phyloP scores from a whole-genome alignment of 1,284 basidiomycete species.

The Meira miltonrushii region DNA sequence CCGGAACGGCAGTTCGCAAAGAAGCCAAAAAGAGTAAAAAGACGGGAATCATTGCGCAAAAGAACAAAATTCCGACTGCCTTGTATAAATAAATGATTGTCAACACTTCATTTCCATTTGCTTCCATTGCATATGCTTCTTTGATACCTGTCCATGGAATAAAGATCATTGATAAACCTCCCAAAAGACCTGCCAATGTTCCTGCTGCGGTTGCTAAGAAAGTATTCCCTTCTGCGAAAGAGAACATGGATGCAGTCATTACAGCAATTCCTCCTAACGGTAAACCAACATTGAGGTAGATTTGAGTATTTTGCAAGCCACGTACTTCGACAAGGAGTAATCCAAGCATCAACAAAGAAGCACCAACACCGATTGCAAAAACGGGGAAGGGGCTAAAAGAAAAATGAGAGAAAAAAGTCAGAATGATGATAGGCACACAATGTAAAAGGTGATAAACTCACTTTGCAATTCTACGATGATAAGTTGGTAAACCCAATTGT shows the following conservation, averaged over 20 bases:
- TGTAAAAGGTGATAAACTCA: slow-evolving; percentile 4
- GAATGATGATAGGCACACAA: slow-evolving; percentile 21
- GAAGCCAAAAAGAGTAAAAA: slow-evolving; percentile 30
- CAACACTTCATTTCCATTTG: slow-evolving; percentile 4
- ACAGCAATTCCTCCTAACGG: slow-evolving; percentile 35
- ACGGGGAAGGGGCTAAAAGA: slow-evolving; percentile 27
- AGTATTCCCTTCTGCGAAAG: slow-evolving; percentile 31
- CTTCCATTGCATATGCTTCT: slow-evolving; percentile 21
- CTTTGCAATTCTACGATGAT: slow-evolving; percentile 37
- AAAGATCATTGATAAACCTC: slow-evolving; percentile 26
- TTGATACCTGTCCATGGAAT: slow-evolving; percentile 38
- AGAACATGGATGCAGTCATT: slow-evolving; percentile 32
- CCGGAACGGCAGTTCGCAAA: slow-evolving; percentile 22
- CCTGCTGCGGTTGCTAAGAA: slow-evolving; percentile 28
- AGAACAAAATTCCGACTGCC: slow-evolving; percentile 21
- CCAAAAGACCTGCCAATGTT: slow-evolving; percentile 23
- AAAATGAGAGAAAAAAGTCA: slow-evolving; percentile 19
- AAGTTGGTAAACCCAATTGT: slow-evolving; percentile 26
- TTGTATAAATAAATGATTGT: slow-evolving; percentile 21
- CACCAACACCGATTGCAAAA: slow-evolving; percentile 27
- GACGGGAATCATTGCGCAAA: slow-evolving; percentile 33
- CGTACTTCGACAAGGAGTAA: slow-evolving; percentile 17
- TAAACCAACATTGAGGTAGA: slow-evolving; percentile 20
- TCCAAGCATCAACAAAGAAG: slow-evolving; percentile 25
- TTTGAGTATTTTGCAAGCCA: slow-evolving; percentile 8